Evolutionary conservation across 495 filamentous ascomycete species (phyloP), one percentile per base, ranked within the genome.

Genomic region (Tuber calosporum): DNA sequence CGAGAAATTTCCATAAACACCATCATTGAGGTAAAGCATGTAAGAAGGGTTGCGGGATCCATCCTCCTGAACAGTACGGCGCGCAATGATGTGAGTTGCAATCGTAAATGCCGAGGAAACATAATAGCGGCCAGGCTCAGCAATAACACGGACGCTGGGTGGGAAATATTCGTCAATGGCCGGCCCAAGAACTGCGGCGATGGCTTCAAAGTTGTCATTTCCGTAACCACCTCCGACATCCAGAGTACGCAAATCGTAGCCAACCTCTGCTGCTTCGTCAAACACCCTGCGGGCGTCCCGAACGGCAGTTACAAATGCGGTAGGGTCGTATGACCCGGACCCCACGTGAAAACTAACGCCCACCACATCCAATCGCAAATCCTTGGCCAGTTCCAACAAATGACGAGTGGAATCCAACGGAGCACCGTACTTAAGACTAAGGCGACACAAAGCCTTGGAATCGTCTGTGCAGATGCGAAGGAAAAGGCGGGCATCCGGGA

Each of bases 311-410:
- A 90, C 81, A 84, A 97, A 98, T 17, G 93, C 92, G 26, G 86
- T 83, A 26, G 95, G 93, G 81, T 98, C 95, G 72, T 93, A 93
- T 42, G 96, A 93, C 26, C 95, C 95, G 4, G 94, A 98, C 41
- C 95, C 95, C 58, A 97, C 94, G 82, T 99, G 95, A 85, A 99
- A 99, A 83, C 93, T 96, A 73, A 97, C 93, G 39, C 95, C 95
- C 38, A 96, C 91, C 9, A 99, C 91, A 80, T 97, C 96, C 73
- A 99, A 88, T n/a, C 89, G 91, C n/a, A 98, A 86, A 71, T 93
- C 85, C 81, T 90, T 90, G 4, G 95, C 95, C 22, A 97, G 84
- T 73, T 89, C 87, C 38, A 99, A 86, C 69, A 99, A 89, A 73
- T 88, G 86, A 30, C 87, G 86, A 40, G 93, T 93, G 41, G 88